A percentile compares a stretch with the other conserved stretches of the same genome.
These are phyloP conservation scores for Pseudohalonectria lignicola DNA, from an alignment of 2,329 filamentous ascomycete species.

Conservation along the genomic window DNA sequence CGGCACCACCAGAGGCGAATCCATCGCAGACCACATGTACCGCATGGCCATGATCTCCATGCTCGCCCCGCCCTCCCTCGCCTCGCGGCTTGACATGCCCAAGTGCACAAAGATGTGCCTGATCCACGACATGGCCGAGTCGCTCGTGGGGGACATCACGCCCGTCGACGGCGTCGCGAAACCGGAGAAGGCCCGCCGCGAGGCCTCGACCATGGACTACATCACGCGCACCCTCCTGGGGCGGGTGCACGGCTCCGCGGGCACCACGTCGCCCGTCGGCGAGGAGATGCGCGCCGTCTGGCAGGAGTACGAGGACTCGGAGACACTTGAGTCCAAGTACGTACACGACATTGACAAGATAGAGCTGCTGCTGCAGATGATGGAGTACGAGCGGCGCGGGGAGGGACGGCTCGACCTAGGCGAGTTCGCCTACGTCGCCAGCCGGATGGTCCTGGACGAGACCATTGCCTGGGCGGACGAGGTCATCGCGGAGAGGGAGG, in stretches of 20 bases:
- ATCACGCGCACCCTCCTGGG: constrained; percentile 64
- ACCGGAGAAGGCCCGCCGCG: constrained; percentile 77
- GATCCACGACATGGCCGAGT: constrained; percentile 95
- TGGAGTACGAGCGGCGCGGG: constrained; percentile 79
- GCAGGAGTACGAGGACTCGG: constrained; percentile 88
- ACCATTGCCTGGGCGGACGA: constrained; percentile 70
- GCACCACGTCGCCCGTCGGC: constrained; percentile 44
- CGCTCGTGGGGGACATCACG: constrained; percentile 92
- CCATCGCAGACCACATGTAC: constrained; percentile 98
- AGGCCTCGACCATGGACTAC: constrained; percentile 86
- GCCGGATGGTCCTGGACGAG: constrained; percentile 63
- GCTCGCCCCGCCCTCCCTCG: constrained; percentile 69
- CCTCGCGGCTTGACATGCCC: constrained; percentile 60
- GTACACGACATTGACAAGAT: constrained; percentile 98
- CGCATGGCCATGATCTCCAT: constrained; percentile 96
- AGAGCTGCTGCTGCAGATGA: constrained; percentile 87
- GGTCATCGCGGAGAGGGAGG: constrained; percentile 63
- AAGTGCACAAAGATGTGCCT: constrained; percentile 93
- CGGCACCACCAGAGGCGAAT: constrained; percentile 65
- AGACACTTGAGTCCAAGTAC: constrained; percentile 75
- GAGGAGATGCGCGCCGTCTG: constrained; percentile 68
- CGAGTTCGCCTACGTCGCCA: constrained; percentile 76
- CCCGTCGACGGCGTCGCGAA: constrained; percentile 81
- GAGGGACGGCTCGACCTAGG: constrained; percentile 61
- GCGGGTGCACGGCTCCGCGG: constrained; percentile 48